Percentiles rank a stretch among this genome's conserved stretches.
Evolutionary conservation across 139 green algal species (phyloP).

Genomic region (Coelastrella sp.): DNA sequence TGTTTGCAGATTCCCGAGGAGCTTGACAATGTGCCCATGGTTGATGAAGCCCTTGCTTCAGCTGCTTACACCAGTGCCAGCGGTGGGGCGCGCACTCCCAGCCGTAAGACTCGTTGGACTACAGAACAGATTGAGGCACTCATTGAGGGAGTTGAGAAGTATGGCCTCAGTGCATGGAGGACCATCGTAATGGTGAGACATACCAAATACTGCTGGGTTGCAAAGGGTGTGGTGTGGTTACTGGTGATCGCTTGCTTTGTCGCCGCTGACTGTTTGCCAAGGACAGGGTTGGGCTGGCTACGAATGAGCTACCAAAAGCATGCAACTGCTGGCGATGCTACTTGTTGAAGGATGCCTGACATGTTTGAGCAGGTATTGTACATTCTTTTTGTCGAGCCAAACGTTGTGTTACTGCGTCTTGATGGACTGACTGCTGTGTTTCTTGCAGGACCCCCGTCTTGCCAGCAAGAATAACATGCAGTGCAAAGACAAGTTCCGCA

Average conservation of each 20-base stretch:
- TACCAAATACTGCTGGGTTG: neutral
- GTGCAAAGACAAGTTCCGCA: slow-evolving; percentile 58
- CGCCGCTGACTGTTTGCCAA: too few species aligned
- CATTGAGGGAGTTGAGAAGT: slow-evolving; percentile 51
- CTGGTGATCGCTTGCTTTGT: too few species aligned
- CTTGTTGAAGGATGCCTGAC: too few species aligned
- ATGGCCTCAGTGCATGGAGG: slow-evolving; percentile 44
- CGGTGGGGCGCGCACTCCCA: slow-evolving; percentile 12
- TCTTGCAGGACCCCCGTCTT: slow-evolving; percentile 48
- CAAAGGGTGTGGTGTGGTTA: neutral
- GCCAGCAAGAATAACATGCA: slow-evolving; percentile 50
- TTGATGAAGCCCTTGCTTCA: slow-evolving; percentile 44
- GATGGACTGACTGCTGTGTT: neutral
- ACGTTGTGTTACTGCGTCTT: too few species aligned
- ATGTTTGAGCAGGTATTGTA: too few species aligned
- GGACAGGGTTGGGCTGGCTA: too few species aligned
- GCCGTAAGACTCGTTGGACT: slow-evolving; percentile 50
- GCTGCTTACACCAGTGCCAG: slow-evolving; percentile 34
- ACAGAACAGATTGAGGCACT: slow-evolving; percentile 50
- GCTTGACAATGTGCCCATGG: slow-evolving; percentile 41
- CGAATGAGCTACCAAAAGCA: too few species aligned
- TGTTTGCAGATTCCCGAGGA: slow-evolving; percentile 40
- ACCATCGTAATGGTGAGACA: slow-evolving; percentile 45
- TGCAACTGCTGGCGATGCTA: too few species aligned
- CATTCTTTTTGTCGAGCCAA: too few species aligned